phyloP scores from a whole-genome alignment of 2,329 filamentous ascomycete species.

The Raffaelea albimanens region DNA sequence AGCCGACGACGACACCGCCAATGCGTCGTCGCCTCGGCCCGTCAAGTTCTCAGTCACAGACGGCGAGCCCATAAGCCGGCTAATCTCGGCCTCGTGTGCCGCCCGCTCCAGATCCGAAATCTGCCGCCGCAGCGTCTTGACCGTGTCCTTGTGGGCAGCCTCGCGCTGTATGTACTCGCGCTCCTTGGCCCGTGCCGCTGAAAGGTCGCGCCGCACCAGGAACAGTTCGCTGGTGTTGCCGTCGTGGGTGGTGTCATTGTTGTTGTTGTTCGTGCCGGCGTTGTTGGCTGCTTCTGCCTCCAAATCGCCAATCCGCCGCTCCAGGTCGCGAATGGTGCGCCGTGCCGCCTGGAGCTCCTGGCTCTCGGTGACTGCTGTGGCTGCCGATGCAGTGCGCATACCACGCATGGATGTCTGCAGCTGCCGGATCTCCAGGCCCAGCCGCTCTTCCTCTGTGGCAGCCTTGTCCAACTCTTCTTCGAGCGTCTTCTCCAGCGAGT shows the following conservation, averaged over 20 bases:
- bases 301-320: conserved; percentile 48
- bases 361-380: conserved; percentile 36
- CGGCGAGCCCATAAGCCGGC: conserved; percentile 34
- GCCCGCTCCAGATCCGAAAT: conserved; percentile 59
- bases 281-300: conserved; percentile 28
- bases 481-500: conserved; percentile 52
- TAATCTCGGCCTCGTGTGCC: conserved; percentile 52
- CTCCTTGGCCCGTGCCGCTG: conserved; percentile 56
- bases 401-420: too few relatives aligned
- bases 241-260: conserved; percentile 14
- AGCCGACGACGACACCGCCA: conserved; percentile 22
- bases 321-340: conserved; percentile 55
- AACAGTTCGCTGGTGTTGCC: conserved; percentile 47
- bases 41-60: conserved; percentile 20
- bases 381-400: conserved; percentile 26
- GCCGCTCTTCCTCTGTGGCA: conserved; percentile 54
- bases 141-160: conserved; percentile 48
- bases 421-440: conserved; percentile 43
- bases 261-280: conserved; percentile 14
- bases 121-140: conserved; percentile 55
- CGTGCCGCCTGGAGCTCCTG: conserved; percentile 49
- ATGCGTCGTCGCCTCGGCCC: conserved; percentile 34
- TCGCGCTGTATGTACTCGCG: conserved; percentile 58
- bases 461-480: conserved; percentile 59
- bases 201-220: conserved; percentile 52